Base-by-base conservation (phyloP, 495 filamentous ascomycete species). In the Gamarada debralockiae region DNA sequence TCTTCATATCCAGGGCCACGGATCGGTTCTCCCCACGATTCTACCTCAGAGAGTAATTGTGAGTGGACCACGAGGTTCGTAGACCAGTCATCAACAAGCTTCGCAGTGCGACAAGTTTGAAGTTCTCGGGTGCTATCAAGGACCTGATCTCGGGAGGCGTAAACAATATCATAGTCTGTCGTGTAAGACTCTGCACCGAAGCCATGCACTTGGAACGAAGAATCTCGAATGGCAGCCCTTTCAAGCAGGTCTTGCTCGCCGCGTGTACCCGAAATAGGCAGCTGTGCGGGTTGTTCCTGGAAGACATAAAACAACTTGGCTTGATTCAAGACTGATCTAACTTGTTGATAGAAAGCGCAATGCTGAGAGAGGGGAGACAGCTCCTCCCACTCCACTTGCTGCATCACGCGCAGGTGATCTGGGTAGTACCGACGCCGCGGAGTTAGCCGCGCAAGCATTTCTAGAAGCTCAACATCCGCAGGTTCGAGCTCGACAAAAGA, bases 101-200 rank as follows among this genome's bases (percentile, higher is more conserved):
- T 31, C 12, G 60, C 33, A 31, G 39, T 53, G 18, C 51, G 43
- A 49, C 38, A 57, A 17, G 58, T 50, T 24, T 42, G 50, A 45
- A 56, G 49, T 34, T 60, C 57, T 34, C 50, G 53, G 8, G 23
- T 5, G 38, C 31, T 45, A 31, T 34, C 42, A 13, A 33, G 4
- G 13, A 48, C 15, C 9, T 47, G 40, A 44, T 72, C 69, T 49
- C 62, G 64, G 33, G 55, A 15, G 7, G 0, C 0, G 33, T 75
- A 80, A 0, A 12, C 8, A 13, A 9, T 4, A 57, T 83, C 78
- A 25, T 58, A 15, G 0, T n/a, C 25, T 0, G 52, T 41, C 0
- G 65, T 77, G 55, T 72, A 61, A 10, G 62, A 42, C 54, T 84
- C 81, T 0, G 76, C 76, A 9, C 81, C 82, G 55, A 78, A 86